Conservation (phyloP, 768 basidiomycete genomes). For the Leccinum pellstonianum region DNA sequence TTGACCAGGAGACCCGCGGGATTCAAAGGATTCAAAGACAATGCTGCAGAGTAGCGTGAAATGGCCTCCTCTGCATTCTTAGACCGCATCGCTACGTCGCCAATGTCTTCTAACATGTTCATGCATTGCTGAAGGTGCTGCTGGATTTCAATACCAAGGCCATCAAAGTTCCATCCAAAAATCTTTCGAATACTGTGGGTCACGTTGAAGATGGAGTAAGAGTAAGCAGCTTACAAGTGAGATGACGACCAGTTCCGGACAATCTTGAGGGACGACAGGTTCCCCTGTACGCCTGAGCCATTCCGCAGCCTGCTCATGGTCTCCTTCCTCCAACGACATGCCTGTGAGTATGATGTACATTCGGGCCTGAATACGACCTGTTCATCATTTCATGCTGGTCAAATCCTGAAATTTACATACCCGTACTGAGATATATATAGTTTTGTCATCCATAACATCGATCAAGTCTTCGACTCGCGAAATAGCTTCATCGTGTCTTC, state of each 20-base stretch:
- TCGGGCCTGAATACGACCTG: not conserved
- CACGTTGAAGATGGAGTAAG: not conserved
- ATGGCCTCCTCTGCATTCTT: too few relatives aligned
- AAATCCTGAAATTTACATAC: not conserved
- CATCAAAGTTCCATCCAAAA: slow-evolving; percentile 6
- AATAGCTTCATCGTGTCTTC: slow-evolving; percentile 1
- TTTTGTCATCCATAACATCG: not conserved
- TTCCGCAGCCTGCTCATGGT: not conserved
- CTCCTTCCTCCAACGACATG: not conserved
- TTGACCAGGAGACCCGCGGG: too few relatives aligned
- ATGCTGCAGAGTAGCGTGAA: too few relatives aligned
- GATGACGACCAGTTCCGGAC: not conserved
- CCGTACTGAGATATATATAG: not conserved
- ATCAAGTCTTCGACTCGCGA: slow-evolving; percentile 8
- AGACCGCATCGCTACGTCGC: too few relatives aligned
- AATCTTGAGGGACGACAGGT: not conserved
- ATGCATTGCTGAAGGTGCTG: too few relatives aligned
- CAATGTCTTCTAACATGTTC: too few relatives aligned
- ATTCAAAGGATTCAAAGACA: too few relatives aligned
- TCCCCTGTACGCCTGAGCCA: too few relatives aligned
- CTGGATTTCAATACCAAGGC: too few relatives aligned
- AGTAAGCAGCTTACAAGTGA: slow-evolving; percentile 6
- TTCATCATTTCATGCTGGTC: not conserved
- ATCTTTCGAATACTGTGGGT: not conserved
- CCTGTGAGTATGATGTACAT: not conserved